Conservation (phyloP, 257 asterid genomes). For the Petrea volubilis region DNA sequence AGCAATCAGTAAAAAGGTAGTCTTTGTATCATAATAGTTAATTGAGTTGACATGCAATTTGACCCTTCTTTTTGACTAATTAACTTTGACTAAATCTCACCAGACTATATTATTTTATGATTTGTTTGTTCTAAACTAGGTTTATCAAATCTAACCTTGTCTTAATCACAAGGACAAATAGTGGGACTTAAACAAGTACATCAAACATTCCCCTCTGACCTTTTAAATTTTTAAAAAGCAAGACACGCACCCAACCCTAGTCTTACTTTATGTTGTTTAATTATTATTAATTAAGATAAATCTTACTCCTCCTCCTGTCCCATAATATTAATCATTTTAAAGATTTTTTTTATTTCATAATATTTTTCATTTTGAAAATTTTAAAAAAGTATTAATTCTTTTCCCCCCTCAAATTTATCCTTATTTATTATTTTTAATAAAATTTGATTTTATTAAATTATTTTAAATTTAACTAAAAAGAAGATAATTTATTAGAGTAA, state of each 20-base stretch:
- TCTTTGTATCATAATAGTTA: neutral
- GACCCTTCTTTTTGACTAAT: neutral
- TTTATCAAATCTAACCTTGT: neutral
- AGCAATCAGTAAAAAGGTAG: neutral
- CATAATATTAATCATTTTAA: too few species aligned
- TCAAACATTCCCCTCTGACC: neutral
- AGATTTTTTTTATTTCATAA: too few species aligned
- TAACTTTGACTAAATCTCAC: neutral
- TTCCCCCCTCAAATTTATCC: too few species aligned
- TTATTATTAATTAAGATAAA: neutral
- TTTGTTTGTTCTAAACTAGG: conserved; percentile 10
- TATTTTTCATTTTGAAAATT: too few species aligned
- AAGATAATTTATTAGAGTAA: too few species aligned
- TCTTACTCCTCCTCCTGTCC: neutral
- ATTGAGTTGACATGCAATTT: conserved; percentile 2
- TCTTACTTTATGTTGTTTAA: neutral
- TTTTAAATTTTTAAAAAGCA: neutral
- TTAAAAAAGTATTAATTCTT: too few species aligned
- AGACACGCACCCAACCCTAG: neutral
- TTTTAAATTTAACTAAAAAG: too few species aligned
- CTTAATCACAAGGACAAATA: conserved; percentile 2
- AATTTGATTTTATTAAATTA: too few species aligned
- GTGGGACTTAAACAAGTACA: neutral
- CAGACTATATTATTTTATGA: neutral
- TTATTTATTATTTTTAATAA: neutral